A percentile compares a stretch with the other conserved stretches of the same genome.
These are phyloP conservation scores for Aspergillus fumigatus DNA, from an alignment of 2,329 filamentous ascomycete genomes.

Conservation along the genomic window DNA sequence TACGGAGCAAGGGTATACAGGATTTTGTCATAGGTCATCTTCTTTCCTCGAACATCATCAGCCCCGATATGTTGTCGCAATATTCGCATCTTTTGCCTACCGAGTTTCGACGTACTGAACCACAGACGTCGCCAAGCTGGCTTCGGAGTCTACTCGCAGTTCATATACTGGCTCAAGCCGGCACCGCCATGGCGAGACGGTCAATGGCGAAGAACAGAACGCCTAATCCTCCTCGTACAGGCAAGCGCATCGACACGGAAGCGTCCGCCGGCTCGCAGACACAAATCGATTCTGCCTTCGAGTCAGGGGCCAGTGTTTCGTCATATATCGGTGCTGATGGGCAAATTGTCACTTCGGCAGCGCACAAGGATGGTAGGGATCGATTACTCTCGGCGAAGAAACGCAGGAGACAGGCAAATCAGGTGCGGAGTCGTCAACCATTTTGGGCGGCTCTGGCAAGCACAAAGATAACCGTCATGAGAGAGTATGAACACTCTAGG, in stretches of 20 bases:
- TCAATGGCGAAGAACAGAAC: slow-evolving; percentile 44
- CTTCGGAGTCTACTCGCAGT: slow-evolving; percentile 45
- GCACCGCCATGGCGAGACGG: slow-evolving; percentile 44
- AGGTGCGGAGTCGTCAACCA: slow-evolving; percentile 84
- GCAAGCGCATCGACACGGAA: slow-evolving; percentile 44
- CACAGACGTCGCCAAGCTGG: slow-evolving; percentile 42
- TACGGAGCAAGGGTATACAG: slow-evolving; percentile 44
- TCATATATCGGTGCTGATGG: slow-evolving; percentile 39
- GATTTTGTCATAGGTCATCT: slow-evolving; percentile 48
- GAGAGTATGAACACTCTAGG: slow-evolving; percentile 78
- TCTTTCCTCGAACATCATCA: slow-evolving; percentile 42
- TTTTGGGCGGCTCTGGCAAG: slow-evolving; percentile 92
- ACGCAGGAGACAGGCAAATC: slow-evolving; percentile 83
- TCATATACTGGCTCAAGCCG: slow-evolving; percentile 47
- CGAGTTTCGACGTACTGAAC: slow-evolving; percentile 40
- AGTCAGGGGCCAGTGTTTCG: slow-evolving; percentile 40
- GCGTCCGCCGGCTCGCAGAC: slow-evolving; percentile 41
- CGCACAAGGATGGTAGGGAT: slow-evolving; percentile 51
- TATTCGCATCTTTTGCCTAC: slow-evolving; percentile 41
- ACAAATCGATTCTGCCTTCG: slow-evolving; percentile 40
- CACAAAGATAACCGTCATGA: slow-evolving; percentile 93
- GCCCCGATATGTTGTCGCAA: slow-evolving; percentile 39
- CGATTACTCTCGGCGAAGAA: slow-evolving; percentile 66
- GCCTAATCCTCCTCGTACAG: slow-evolving; percentile 35
- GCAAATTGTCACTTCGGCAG: slow-evolving; percentile 49